phyloP scores from a whole-genome alignment of 148 eudicot genomes.

The Oxyria digyna region DNA sequence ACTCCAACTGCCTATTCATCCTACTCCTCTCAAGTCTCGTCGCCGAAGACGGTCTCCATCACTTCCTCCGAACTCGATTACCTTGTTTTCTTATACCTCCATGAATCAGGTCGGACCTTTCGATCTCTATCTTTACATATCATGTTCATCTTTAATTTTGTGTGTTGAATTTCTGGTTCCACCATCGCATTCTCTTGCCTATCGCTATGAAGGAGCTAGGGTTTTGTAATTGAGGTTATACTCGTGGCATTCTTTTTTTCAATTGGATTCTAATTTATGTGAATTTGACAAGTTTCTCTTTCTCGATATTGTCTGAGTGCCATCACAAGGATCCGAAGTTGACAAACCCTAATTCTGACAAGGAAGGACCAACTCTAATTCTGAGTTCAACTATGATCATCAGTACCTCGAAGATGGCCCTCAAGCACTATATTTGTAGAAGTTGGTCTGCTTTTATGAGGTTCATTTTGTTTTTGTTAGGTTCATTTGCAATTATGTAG shows the following conservation, averaged over 20 bases:
- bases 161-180: background rate
- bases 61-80: slow-evolving; percentile 55
- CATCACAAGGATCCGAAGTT: too few species aligned
- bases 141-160: background rate
- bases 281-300: background rate
- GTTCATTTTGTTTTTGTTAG: too few species aligned
- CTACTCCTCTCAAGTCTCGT: background rate
- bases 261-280: background rate
- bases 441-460: too few species aligned
- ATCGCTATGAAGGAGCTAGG: background rate
- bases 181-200: background rate
- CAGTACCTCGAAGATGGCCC: too few species aligned
- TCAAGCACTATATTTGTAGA: too few species aligned
- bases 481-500: too few species aligned
- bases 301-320: background rate
- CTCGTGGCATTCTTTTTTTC: background rate
- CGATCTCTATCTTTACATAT: background rate
- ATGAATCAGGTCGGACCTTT: slow-evolving; percentile 52
- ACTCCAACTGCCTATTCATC: background rate
- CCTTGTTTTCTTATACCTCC: slow-evolving; percentile 67
- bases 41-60: slow-evolving; percentile 30
- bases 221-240: background rate
- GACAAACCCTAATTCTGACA: too few species aligned
- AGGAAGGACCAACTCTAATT: too few species aligned
- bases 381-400: too few species aligned